phyloP scores from a whole-genome alignment of 306 rosid species.

The Carpinus viminea region DNA sequence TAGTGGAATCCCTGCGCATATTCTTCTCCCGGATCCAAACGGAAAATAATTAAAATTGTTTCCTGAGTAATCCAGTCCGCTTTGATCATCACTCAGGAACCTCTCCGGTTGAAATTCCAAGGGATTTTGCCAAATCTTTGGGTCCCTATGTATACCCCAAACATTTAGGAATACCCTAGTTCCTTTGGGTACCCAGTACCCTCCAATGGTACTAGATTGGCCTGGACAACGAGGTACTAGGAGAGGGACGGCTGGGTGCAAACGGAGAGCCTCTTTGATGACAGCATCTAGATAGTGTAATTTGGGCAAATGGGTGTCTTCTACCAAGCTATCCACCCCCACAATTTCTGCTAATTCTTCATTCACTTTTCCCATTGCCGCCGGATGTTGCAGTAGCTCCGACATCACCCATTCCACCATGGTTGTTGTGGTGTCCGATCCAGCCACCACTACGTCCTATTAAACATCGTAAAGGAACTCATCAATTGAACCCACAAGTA shows the following conservation, averaged over 20 bases:
- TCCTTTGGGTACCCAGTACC: conserved; percentile 28
- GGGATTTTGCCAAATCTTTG: conserved; percentile 28
- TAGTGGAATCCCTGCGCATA: conserved; percentile 30
- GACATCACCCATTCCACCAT: conserved; percentile 42
- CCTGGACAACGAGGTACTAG: conserved; percentile 25
- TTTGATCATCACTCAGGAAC: neutral
- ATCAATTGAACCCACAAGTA: too few relatives aligned
- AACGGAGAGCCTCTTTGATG: conserved; percentile 34
- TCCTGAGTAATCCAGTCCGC: conserved; percentile 8
- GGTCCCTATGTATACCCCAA: conserved; percentile 36
- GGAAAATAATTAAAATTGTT: conserved; percentile 26
- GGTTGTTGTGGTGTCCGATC: conserved; percentile 33
- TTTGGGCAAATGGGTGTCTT: conserved; percentile 39
- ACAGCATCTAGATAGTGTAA: conserved; percentile 27
- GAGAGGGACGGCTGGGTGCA: conserved; percentile 27
- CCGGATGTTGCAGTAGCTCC: conserved; percentile 22
- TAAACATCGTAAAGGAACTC: neutral
- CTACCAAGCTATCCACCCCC: conserved; percentile 29
- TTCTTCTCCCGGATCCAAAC: conserved; percentile 44
- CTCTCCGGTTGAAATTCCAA: conserved; percentile 28
- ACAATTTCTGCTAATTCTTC: conserved; percentile 27
- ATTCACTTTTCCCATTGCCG: conserved; percentile 14
- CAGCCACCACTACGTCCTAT: conserved; percentile 40
- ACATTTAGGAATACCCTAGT: conserved; percentile 17
- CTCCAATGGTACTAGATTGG: conserved; percentile 25